Evolutionary conservation across 129 eudicot genomes (phyloP), one percentile per base, ranked within the genome.

Genomic region (Lonicera japonica): DNA sequence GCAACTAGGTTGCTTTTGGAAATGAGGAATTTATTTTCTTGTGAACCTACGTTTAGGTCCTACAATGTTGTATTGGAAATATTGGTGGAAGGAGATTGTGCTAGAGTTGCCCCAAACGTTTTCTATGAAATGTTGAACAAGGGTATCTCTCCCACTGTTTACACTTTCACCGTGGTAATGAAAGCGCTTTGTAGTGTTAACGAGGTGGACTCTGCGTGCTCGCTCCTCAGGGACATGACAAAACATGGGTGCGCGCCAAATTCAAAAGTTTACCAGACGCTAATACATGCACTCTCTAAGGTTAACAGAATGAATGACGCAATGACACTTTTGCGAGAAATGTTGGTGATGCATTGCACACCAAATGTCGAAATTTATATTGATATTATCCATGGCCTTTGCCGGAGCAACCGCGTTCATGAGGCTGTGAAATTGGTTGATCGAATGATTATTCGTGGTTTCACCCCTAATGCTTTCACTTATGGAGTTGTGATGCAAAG

Each of bases 161-260:
- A 67, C 15, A 80, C 85, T 61, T 94, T 94, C 70, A 77, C 75
- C 21, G 77, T 81, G 68, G 96, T 88, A 13, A 83, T 88, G 82
- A 80, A 85, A 77, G 96, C 86, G 5, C 74, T 85, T 56, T 94
- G 99, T 75, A 76, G 61, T 52, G 71, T 80, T 54, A 83, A 85
- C 58, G 95, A 94, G 61, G 73, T 88, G 54, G 99, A 94, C 64
- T 78, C 89, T 0, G 95, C 95, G 0, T 83, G 82, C 56, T 75
- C 77, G 12, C 88, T 94, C 25, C 72, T 94, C 12, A 74, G 94
- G 73, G 95, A 83, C 73, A 94, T 94, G 99, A 88, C 89, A 10
- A 94, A 79, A 59, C 76, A 94, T 45, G 96, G 96, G 39, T 94
- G 96, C 77, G 96, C 83, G 7, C 92, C 99, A 3, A 94, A 94